Evolutionary conservation across 169 alveolate species (phyloP).

Genomic region (Eimeria necatrix): DNA sequence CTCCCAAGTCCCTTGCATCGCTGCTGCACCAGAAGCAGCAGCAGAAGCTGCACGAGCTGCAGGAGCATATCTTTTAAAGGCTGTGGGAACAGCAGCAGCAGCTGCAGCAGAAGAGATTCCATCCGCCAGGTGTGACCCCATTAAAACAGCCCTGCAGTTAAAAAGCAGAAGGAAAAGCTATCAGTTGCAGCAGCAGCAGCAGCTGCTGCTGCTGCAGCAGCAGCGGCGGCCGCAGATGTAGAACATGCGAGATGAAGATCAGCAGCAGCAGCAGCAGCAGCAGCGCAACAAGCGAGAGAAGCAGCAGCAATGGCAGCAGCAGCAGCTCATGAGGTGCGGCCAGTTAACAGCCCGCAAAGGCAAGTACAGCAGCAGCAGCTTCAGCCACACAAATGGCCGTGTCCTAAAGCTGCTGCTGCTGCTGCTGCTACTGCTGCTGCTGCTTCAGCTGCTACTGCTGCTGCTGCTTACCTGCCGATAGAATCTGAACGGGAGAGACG

Average conservation of each 20-base stretch:
- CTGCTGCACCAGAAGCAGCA: conserved; percentile 3
- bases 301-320: conserved; percentile 26
- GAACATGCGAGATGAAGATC: too few species aligned
- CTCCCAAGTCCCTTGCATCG: neutral
- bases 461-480: conserved; percentile 13
- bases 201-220: neutral
- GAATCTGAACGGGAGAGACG: neutral
- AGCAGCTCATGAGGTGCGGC: neutral
- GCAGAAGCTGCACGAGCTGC: neutral
- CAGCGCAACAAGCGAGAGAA: neutral
- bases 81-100: neutral
- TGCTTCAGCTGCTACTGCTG: conserved; percentile 17
- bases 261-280: neutral
- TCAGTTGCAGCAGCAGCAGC: neutral
- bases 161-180: too few species aligned
- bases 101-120: neutral
- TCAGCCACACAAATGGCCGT: neutral
- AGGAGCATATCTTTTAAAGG: neutral
- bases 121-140: neutral
- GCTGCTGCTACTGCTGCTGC: neutral
- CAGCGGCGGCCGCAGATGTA: neutral
- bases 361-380: neutral
- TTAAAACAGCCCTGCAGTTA: too few species aligned
- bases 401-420: neutral
- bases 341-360: neutral